Conservation (phyloP, 768 basidiomycete genomes). For the Kwoniella europaea region DNA sequence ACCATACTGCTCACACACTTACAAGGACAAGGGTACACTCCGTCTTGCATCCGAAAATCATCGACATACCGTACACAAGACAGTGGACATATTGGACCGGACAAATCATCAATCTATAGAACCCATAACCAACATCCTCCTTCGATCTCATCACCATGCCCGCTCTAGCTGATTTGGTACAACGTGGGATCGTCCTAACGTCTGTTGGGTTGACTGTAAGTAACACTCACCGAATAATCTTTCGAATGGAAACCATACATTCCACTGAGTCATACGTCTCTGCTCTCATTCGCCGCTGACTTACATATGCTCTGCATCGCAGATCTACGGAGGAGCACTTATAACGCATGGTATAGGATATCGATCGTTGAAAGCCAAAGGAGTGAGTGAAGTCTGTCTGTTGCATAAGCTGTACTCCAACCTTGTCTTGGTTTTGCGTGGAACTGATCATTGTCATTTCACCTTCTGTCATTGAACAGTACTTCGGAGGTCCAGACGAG, state of each 20-base stretch:
- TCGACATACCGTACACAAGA: no score
- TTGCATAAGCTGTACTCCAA: no score
- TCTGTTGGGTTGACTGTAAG: constrained; percentile 30
- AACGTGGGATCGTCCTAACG: constrained; percentile 28
- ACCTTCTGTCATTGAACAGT: not conserved
- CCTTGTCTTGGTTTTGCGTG: no score
- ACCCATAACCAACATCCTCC: not conserved
- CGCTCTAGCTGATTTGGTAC: constrained; percentile 26
- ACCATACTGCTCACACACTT: not conserved
- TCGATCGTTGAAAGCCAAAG: constrained; percentile 22
- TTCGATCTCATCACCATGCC: constrained; percentile 9
- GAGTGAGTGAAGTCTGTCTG: constrained; percentile 8
- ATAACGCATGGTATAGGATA: constrained; percentile 30
- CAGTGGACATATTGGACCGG: no score
- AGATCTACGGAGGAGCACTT: constrained; percentile 25
- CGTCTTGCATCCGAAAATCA: no score
- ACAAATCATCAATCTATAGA: not conserved
- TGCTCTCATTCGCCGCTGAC: not conserved
- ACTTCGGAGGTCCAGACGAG: constrained; percentile 24
- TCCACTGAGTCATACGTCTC: not conserved
- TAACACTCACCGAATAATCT: not conserved
- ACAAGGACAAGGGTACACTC: no score
- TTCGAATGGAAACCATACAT: not conserved
- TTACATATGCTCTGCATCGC: not conserved
- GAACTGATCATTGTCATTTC: no score